These are phyloP conservation scores for Phytophthora megakarya DNA, from an alignment of 352 stramenopile species.

Conservation along the genomic window DNA sequence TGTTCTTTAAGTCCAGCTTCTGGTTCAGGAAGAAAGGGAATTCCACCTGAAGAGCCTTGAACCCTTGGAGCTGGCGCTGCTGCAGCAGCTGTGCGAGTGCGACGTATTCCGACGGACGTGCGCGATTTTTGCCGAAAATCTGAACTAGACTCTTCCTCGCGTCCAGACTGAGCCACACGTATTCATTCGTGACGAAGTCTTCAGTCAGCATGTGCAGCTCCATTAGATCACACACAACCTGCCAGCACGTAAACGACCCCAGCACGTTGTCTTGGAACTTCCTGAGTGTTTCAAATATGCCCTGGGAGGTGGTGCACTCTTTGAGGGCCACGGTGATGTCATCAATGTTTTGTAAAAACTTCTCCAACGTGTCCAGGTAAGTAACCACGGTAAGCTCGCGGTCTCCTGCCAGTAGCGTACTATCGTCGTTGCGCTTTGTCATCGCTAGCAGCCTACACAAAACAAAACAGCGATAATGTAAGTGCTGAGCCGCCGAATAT, in stretches of 20 bases:
- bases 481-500: no score
- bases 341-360: constrained; percentile 72
- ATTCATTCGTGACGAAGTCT: constrained; percentile 65
- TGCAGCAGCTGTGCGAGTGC: constrained; percentile 69
- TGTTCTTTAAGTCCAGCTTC: constrained; percentile 85
- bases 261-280: constrained; percentile 74
- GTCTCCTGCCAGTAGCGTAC: constrained; percentile 54
- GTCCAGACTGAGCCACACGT: constrained; percentile 80
- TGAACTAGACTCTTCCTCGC: constrained; percentile 82
- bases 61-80: constrained; percentile 77
- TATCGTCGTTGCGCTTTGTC: constrained; percentile 61
- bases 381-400: constrained; percentile 59
- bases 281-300: constrained; percentile 68
- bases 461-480: no score
- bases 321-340: constrained; percentile 62
- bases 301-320: constrained; percentile 46
- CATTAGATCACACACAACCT: constrained; percentile 80
- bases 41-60: constrained; percentile 79
- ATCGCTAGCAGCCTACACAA: constrained; percentile 47
- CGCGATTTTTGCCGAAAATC: constrained; percentile 82
- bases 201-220: constrained; percentile 72
- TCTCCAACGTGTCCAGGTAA: constrained; percentile 72
- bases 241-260: constrained; percentile 89
- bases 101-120: constrained; percentile 69
- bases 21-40: constrained; percentile 84